Evolutionary conservation across 2,329 filamentous ascomycete genomes (phyloP), one percentile per base, ranked within the genome.

Genomic region (Scedosporium dehoogii): DNA sequence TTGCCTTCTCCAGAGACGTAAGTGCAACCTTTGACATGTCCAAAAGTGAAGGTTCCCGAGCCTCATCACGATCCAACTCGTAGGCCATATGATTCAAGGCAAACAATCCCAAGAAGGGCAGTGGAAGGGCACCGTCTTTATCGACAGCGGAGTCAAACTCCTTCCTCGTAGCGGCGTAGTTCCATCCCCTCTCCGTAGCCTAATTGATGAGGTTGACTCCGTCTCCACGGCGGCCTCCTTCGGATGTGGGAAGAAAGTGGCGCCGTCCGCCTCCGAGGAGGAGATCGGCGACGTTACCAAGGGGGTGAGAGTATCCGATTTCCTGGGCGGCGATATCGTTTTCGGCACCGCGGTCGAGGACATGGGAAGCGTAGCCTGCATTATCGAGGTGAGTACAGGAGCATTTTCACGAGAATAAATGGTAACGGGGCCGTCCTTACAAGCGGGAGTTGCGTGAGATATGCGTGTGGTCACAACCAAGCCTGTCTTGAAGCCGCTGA

Each of bases 241-340:
- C 61, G 14, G 57, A 51, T n/a, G 44, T 56, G 14, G 67, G 65
- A 25, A 67, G 65, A 61, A 67, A 69, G 48, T 67, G 66, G 14
- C 61, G 65, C 44, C 67, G 67, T 10, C 67, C 67, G 42, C 68
- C 67, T 27, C 67, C 68, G 41, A 69, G 66, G n/a, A 69, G 27
- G 14, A 69, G 44, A 53, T 68, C 67, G 38, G 67, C 63, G 29
- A 67, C 61, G 6, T 63, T 58, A 60, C 67, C 67, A 14, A 68
- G 60, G 16, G 68, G 66, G 59, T 69, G 67, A 9, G 62, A 63
- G 56, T 65, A 62, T 16, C 67, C 68, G 33, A 69, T 66, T 63
- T 69, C 66, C 44, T 69, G 66, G 33, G 65, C 64, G 12, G 68
- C 68, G 55, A 69, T 68, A 60, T 69, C 67, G 63, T 66, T 67